Percentiles rank a stretch among this genome's conserved stretches.
Conservation (phyloP, 371 early-diverging fungal species). For the Syncephalastrum sp. region DNA sequence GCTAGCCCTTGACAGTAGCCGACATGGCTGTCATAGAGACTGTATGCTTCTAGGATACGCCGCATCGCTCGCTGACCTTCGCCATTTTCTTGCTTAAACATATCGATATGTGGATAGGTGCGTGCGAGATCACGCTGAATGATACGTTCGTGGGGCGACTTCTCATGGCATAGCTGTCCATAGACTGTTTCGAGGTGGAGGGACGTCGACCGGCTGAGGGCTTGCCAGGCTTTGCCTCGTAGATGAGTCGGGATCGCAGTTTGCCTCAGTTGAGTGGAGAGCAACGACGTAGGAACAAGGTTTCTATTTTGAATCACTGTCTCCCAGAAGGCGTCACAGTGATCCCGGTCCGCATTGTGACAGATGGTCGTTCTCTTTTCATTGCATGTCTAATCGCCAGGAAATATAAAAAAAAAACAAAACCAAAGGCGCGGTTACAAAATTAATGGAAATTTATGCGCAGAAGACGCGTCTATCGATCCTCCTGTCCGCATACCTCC, state of each 20-base stretch:
- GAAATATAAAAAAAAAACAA: too few relatives aligned
- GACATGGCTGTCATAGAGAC: constrained; percentile 84
- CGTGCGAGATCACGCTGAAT: constrained; percentile 87
- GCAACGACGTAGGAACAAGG: too few relatives aligned
- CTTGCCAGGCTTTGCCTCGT: constrained; percentile 88
- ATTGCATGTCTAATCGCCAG: too few relatives aligned
- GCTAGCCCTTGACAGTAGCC: constrained; percentile 96
- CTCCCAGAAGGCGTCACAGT: constrained; percentile 78
- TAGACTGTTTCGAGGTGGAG: constrained; percentile 78
- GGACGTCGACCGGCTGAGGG: constrained; percentile 75
- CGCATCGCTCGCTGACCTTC: constrained; percentile 81
- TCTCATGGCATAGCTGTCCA: constrained; percentile 71
- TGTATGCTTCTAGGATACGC: constrained; percentile 85
- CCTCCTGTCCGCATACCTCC: too few relatives aligned
- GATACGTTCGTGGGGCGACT: constrained; percentile 79
- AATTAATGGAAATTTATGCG: too few relatives aligned
- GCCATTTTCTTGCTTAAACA: constrained; percentile 80
- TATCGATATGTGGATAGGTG: constrained; percentile 85
- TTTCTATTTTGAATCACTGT: constrained; percentile 67
- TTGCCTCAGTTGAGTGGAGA: constrained; percentile 21
- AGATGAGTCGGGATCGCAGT: constrained; percentile 76
- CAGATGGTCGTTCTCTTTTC: too few relatives aligned
- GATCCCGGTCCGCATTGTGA: constrained; percentile 50
- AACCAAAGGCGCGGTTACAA: too few relatives aligned
- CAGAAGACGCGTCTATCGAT: too few relatives aligned